Conservation (phyloP, 306 rosid genomes). For the Trifolium fragiferum region DNA sequence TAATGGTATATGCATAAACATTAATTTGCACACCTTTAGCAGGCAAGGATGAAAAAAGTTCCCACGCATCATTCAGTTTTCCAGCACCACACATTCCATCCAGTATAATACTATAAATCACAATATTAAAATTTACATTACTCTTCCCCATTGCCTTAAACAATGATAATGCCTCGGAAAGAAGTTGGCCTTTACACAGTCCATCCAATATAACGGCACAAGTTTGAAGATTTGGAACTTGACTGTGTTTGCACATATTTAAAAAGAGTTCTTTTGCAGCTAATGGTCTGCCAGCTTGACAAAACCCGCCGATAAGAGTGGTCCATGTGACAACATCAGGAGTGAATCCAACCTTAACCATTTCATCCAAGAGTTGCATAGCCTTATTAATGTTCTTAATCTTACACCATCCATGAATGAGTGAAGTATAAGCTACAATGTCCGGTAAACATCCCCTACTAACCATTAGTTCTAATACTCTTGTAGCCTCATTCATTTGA, state of each 20-base stretch:
- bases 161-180: constrained; percentile 46
- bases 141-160: constrained; percentile 43
- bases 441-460: constrained; percentile 41
- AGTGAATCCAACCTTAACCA: constrained; percentile 42
- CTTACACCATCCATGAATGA: constrained; percentile 44
- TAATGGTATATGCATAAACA: constrained; percentile 46
- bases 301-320: constrained; percentile 46
- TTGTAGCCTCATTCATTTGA: constrained; percentile 45
- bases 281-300: constrained; percentile 42
- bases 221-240: constrained; percentile 47
- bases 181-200: constrained; percentile 40
- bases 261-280: constrained; percentile 44
- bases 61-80: constrained; percentile 43
- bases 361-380: constrained; percentile 46
- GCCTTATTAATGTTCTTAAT: constrained; percentile 41
- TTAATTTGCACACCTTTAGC: constrained; percentile 45
- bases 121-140: constrained; percentile 44
- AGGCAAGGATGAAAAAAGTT: constrained; percentile 47
- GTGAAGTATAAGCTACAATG: constrained; percentile 42
- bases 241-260: constrained; percentile 40
- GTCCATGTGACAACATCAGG: constrained; percentile 50
- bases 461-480: constrained; percentile 41
- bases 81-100: constrained; percentile 48
- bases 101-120: constrained; percentile 49
- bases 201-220: constrained; percentile 52